These are phyloP conservation scores for Scutellaria galericulata DNA, from an alignment of 257 asterid species.

Conservation along the genomic window DNA sequence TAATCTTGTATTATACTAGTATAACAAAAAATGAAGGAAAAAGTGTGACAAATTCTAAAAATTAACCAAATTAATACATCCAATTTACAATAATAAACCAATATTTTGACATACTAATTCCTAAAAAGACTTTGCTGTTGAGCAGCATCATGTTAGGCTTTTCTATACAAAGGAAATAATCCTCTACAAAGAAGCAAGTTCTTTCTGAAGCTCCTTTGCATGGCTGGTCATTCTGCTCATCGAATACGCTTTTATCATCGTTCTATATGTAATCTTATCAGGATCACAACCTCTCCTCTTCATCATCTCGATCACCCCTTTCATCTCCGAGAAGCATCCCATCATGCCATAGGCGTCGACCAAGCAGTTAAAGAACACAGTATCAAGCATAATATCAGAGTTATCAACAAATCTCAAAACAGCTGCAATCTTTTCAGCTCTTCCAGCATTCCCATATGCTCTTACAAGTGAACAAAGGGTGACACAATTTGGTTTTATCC, in stretches of 20 bases:
- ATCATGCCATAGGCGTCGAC: conserved; percentile 87
- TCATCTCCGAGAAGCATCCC: conserved; percentile 88
- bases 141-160: not conserved
- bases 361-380: conserved; percentile 81
- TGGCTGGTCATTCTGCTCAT: conserved; percentile 61
- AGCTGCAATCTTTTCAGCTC: conserved; percentile 61
- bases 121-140: not conserved
- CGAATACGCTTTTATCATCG: conserved; percentile 76
- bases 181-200: conserved; percentile 56
- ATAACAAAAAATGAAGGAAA: not conserved
- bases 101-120: not conserved
- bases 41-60: not conserved
- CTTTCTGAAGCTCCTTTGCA: conserved; percentile 63
- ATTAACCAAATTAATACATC: conserved; percentile 1
- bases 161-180: not conserved
- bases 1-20: not conserved
- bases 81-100: conserved; percentile 8
- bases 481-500: conserved; percentile 73
- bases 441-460: conserved; percentile 77
- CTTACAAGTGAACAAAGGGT: conserved; percentile 84
- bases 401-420: conserved; percentile 65
- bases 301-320: conserved; percentile 81
- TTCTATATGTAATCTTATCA: conserved; percentile 77
- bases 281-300: conserved; percentile 68
- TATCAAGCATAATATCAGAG: conserved; percentile 77